These are phyloP conservation scores for Plasmopara viticola DNA, from an alignment of 352 stramenopile genomes.

Conservation along the genomic window DNA sequence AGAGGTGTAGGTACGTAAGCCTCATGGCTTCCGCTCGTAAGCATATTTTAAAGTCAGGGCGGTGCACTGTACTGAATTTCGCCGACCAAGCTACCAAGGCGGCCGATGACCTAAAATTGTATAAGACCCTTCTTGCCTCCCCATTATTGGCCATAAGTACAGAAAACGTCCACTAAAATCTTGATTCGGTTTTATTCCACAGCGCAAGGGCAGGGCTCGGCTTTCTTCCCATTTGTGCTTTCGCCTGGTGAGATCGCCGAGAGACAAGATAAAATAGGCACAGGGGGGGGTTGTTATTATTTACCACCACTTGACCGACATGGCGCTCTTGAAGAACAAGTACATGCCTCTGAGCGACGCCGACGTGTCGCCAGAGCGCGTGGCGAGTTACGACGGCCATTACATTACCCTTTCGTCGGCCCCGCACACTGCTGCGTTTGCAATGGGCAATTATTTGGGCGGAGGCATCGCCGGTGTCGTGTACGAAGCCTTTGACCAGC, in stretches of 20 bases:
- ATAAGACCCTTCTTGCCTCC: neutral
- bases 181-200: conserved; percentile 16
- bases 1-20: too few relatives aligned
- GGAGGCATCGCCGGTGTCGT: conserved; percentile 89
- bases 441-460: conserved; percentile 90
- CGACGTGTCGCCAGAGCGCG: conserved; percentile 68
- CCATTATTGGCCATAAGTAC: conserved; percentile 1
- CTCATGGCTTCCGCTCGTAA: neutral
- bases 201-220: conserved; percentile 1
- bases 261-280: conserved; percentile 9
- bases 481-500: conserved; percentile 85
- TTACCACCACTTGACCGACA: neutral
- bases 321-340: conserved; percentile 65
- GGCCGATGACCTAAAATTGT: neutral
- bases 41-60: conserved; percentile 2
- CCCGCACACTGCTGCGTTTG: conserved; percentile 35
- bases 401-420: conserved; percentile 44
- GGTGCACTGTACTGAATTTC: conserved; percentile 6
- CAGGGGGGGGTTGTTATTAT: neutral
- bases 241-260: conserved; percentile 5
- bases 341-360: conserved; percentile 85
- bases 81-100: neutral
- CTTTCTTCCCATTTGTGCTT: conserved; percentile 20
- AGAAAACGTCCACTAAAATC: conserved; percentile 20
- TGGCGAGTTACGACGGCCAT: conserved; percentile 75